Conservation (phyloP, 495 filamentous ascomycete species). For the Neurospora sp. region DNA sequence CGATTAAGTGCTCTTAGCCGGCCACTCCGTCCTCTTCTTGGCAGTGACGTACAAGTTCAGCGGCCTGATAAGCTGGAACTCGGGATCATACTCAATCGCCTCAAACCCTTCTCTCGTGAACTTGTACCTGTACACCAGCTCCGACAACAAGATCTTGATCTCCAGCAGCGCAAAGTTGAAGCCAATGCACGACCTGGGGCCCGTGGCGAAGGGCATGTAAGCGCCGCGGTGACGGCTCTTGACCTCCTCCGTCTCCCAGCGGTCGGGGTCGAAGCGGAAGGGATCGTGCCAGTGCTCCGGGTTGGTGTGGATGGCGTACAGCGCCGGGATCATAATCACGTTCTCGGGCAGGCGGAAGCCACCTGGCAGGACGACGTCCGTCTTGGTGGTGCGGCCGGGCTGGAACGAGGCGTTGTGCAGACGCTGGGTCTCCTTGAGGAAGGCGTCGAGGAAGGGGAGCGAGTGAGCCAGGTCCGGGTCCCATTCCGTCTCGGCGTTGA, state of each 20-base stretch:
- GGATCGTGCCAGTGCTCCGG: constrained; percentile 43
- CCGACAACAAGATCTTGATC: constrained; percentile 40
- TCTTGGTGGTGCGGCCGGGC: constrained; percentile 41
- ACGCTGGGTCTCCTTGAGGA: constrained; percentile 49
- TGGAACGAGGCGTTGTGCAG: constrained; percentile 48
- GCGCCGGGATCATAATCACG: constrained; percentile 35
- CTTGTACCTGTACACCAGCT: constrained; percentile 44
- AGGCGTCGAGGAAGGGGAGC: constrained; percentile 42
- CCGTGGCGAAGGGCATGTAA: constrained; percentile 45
- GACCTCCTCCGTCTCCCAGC: constrained; percentile 43
- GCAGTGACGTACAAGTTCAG: constrained; percentile 45
- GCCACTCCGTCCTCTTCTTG: constrained; percentile 37
- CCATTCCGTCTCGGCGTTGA: constrained; percentile 21
- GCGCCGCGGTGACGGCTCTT: constrained; percentile 33
- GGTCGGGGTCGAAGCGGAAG: constrained; percentile 40
- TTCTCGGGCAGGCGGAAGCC: constrained; percentile 43
- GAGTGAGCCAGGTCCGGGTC: constrained; percentile 31
- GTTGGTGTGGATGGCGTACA: constrained; percentile 46
- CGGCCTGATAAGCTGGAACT: constrained; percentile 46
- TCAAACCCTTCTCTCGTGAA: constrained; percentile 31
- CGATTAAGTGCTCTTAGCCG: constrained; percentile 9
- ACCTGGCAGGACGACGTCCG: constrained; percentile 43
- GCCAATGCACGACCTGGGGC: constrained; percentile 43
- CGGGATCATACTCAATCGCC: constrained; percentile 45
- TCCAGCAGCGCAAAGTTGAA: constrained; percentile 50